Evolutionary conservation across 805 yeast species (phyloP).

Genomic region (Brettanomyces bruxellensis): DNA sequence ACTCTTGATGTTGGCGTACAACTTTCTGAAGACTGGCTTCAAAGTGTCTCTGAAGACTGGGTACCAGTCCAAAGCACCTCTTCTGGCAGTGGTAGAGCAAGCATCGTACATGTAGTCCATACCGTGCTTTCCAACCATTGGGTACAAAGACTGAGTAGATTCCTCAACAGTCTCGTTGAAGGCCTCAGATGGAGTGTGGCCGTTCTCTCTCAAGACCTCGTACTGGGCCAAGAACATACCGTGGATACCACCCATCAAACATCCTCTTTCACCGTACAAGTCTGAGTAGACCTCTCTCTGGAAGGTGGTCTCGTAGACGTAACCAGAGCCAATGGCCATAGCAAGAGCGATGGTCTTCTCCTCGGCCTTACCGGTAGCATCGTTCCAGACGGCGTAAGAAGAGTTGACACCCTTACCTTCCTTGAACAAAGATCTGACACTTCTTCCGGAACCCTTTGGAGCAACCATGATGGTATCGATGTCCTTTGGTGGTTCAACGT

Average conservation of each 20-base stretch:
- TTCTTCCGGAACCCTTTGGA: conserved; percentile 99
- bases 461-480: conserved; percentile 97
- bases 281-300: conserved; percentile 99
- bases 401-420: conserved; percentile 99
- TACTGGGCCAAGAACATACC: conserved; percentile 99
- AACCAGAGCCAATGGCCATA: conserved; percentile 98
- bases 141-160: conserved; percentile 99
- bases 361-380: conserved; percentile 97
- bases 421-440: conserved; percentile 97
- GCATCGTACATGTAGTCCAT: conserved; percentile 99
- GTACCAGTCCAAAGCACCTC: conserved; percentile 99
- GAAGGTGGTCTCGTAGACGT: conserved; percentile 99
- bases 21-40: conserved; percentile 96
- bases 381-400: conserved; percentile 99
- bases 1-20: conserved; percentile 89
- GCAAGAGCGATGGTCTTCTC: conserved; percentile 98
- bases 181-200: conserved; percentile 99
- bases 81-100: conserved; percentile 99
- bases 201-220: conserved; percentile 99
- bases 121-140: conserved; percentile 98
- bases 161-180: conserved; percentile 99
- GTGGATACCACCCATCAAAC: conserved; percentile 99
- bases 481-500: conserved; percentile 91
- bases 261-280: conserved; percentile 99
- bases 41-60: conserved; percentile 97